Evolutionary conservation across 768 basidiomycete genomes (phyloP).

Genomic region (Hirschioporus abietinus): DNA sequence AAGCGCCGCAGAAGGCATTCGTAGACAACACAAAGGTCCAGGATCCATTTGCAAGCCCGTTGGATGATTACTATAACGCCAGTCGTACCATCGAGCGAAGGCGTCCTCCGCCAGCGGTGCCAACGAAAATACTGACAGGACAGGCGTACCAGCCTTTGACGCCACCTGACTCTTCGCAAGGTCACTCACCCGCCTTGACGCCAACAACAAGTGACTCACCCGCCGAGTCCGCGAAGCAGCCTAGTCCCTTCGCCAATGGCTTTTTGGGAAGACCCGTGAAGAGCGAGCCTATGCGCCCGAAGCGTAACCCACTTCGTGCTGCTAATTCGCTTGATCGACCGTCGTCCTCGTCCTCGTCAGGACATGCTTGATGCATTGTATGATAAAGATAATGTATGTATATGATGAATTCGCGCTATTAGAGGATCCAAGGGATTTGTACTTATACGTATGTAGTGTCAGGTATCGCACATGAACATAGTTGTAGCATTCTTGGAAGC

Average conservation of each 20-base stretch:
- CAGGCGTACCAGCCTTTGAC: slow-evolving; percentile 30
- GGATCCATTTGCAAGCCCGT: slow-evolving; percentile 9
- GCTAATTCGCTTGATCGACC: neutral
- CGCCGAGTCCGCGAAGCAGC: neutral
- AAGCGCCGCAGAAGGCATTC: slow-evolving; percentile 9
- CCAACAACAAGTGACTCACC: neutral
- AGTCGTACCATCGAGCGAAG: slow-evolving; percentile 19
- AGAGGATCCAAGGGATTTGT: neutral
- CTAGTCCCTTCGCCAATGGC: neutral
- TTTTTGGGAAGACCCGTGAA: neutral
- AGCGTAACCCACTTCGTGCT: neutral
- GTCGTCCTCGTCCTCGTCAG: neutral
- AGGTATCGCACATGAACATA: neutral
- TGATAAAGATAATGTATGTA: neutral
- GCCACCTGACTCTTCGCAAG: slow-evolving; percentile 30
- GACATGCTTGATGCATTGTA: neutral
- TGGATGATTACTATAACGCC: slow-evolving; percentile 18
- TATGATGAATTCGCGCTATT: neutral
- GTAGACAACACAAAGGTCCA: neutral
- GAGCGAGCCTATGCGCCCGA: neutral
- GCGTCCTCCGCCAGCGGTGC: slow-evolving; percentile 9
- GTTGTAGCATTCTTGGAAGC: neutral
- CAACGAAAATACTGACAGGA: neutral
- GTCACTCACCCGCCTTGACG: neutral
- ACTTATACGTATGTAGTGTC: neutral